Evolutionary conservation across 2,329 filamentous ascomycete species (phyloP), one percentile per base, ranked within the genome.

Genomic region (Ascochyta fabae): DNA sequence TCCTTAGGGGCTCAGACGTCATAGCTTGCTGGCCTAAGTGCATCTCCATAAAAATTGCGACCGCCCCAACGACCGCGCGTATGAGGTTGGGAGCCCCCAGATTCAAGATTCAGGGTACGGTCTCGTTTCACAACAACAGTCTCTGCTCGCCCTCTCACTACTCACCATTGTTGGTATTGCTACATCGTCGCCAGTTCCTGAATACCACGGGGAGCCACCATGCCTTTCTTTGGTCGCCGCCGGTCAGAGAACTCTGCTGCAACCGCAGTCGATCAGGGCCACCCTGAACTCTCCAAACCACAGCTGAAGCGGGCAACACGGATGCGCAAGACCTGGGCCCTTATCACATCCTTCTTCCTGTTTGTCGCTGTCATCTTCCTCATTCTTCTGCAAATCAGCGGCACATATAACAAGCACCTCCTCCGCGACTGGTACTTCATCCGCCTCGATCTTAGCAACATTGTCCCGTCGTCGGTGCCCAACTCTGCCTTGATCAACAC

Each of bases 401-500:
- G 90, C 76, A 88, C 87, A 48, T 82, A 81, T 66, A 80, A 86
- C 66, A 83, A 82, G 53, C 69, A 81, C 15, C 83, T 89, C 6
- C 80, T 93, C 31, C 84, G 83, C 56, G 79, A 86, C 54, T 91
- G 90, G 65, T 96, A 90, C 78, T 95, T 97, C 76, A 88, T 96
- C 75, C 89, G 88, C 66, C 85, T 97, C 67, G 85, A 96, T 75
- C 83, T 97, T 44, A 85, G 90, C 64, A 84, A 96, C 68, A 89
- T 97, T 71, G 88, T 96, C 53, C 89, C 90, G 0, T 80, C 86
- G 31, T 86, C 84, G 5, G 84, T 91, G 15, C 88, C 89, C 38
- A 89, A 92, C 71, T 86, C 87, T 9, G 78, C 83, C 23, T 82
- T 96, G 41, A 89, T 96, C 76, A 96, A 96, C 79, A 92, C 88